These are phyloP conservation scores for Trichoderma atroviride DNA, from an alignment of 2,329 filamentous ascomycete species.

Conservation along the genomic window DNA sequence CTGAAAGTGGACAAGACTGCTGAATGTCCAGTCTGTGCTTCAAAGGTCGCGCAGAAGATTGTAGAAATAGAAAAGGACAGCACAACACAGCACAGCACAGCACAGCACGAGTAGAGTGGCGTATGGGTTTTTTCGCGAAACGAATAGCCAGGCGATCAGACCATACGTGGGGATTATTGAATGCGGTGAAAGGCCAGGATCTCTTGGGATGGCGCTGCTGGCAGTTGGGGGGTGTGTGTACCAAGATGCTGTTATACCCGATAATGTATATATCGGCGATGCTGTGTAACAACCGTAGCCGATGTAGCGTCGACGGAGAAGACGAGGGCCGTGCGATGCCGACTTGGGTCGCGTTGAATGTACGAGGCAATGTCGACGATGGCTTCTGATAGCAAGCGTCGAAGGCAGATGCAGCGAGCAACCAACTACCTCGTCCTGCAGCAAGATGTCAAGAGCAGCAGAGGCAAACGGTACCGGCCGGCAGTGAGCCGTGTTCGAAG, in stretches of 20 bases:
- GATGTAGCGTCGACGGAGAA: neutral
- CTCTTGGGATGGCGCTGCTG: conserved; percentile 23
- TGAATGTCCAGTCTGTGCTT: neutral
- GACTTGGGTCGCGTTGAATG: neutral
- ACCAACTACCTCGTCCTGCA: neutral
- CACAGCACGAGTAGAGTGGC: conserved; percentile 2
- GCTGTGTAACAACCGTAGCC: conserved; percentile 20
- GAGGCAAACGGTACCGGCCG: neutral
- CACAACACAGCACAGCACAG: too few species aligned
- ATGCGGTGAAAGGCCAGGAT: conserved; percentile 30
- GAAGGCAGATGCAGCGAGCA: neutral
- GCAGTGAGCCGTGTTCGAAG: neutral
- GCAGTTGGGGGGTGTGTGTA: conserved; percentile 21
- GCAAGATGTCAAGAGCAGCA: neutral
- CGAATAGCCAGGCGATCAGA: conserved; percentile 4
- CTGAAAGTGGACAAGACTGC: conserved; percentile 9
- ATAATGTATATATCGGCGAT: conserved; percentile 17
- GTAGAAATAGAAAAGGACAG: neutral
- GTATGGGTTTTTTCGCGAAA: conserved; percentile 6
- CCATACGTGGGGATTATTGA: conserved; percentile 29
- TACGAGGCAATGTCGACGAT: neutral
- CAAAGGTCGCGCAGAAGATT: neutral
- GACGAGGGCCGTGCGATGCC: neutral
- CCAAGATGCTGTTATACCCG: conserved; percentile 23
- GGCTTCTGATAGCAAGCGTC: neutral